Base-by-base conservation (phyloP, 345 rosid genomes). In the Microthlaspi erraticum region DNA sequence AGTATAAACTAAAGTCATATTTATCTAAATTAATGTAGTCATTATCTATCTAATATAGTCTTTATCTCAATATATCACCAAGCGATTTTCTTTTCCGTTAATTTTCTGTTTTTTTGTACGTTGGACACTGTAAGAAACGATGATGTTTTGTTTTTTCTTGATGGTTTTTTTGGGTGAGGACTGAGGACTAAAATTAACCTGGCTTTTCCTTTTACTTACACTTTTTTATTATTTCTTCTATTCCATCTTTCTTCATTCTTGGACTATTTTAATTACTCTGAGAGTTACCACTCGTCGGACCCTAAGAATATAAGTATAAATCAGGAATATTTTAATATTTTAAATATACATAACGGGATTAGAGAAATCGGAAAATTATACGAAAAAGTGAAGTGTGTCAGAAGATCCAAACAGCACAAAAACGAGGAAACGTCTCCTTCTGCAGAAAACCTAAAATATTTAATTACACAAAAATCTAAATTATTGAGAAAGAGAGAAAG, bases 361-460 rank as follows among this genome's bases (percentile, higher is more conserved):
- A 64, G 61, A 34, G 39, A 70, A 48, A 54, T 17, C n/a, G 41
- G 32, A 70, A 73, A 54, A 55, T 18, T 48, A 70, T 57, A 64
- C 54, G 71, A 42, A 71, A 76, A 71, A 71, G 72, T 64, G 57
- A 69, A 72, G 54, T 73, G 83, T 84, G 85, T 82, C 86, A 82
- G 85, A 80, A 77, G 80, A 83, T 80, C 78, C 85, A 81, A 85
- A 79, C 91, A 83, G 83, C 81, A 76, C 90, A 80, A 80, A 79
- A 84, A 81, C 89, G 87, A 89, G 93, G 92, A 86, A 92, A 86
- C 83, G 87, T 90, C 91, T 81, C 62, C 90, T 85, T 86, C 90
- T 79, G 61, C 69, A 61, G 74, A 78, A 76, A 70, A 72, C 74
- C 78, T 64, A 64, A 58, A 42, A 57, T 70, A 76, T 76, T 70